Conservation (phyloP, 495 filamentous ascomycete species). For the Cetradonia linearis region DNA sequence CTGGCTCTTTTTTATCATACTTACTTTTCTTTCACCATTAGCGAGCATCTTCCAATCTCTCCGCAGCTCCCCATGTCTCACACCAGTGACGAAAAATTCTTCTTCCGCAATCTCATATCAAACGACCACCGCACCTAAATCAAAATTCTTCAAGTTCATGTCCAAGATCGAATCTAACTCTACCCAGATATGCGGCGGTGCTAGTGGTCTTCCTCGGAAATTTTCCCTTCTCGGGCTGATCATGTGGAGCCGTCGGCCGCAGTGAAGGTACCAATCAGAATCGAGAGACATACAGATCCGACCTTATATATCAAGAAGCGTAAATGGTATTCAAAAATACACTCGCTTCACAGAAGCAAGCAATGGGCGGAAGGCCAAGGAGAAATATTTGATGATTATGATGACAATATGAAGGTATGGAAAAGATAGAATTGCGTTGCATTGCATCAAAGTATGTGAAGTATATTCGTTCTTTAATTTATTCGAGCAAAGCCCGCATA, state of each 20-base stretch:
- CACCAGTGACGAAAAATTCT: not conserved
- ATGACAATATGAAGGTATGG: no score
- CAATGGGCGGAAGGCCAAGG: not conserved
- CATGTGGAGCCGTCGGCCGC: not conserved
- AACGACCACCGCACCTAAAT: no score
- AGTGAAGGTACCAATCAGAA: not conserved
- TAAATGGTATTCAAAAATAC: not conserved
- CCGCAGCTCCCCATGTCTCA: not conserved
- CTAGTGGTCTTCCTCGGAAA: constrained; percentile 23
- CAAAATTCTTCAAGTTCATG: no score
- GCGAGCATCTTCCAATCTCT: not conserved
- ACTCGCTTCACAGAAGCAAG: not conserved
- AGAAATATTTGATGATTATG: no score
- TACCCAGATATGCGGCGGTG: constrained; percentile 20
- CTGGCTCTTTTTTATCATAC: not conserved
- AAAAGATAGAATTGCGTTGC: no score
- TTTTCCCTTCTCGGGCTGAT: not conserved
- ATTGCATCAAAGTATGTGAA: no score
- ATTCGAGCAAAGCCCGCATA: no score
- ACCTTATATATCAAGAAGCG: not conserved
- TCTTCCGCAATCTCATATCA: not conserved
- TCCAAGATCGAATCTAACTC: constrained; percentile 2
- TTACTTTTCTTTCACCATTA: not conserved
- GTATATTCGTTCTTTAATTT: no score
- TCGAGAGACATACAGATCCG: not conserved